Evolutionary conservation across 345 rosid genomes (phyloP).

Genomic region (Limnanthes douglasii): DNA sequence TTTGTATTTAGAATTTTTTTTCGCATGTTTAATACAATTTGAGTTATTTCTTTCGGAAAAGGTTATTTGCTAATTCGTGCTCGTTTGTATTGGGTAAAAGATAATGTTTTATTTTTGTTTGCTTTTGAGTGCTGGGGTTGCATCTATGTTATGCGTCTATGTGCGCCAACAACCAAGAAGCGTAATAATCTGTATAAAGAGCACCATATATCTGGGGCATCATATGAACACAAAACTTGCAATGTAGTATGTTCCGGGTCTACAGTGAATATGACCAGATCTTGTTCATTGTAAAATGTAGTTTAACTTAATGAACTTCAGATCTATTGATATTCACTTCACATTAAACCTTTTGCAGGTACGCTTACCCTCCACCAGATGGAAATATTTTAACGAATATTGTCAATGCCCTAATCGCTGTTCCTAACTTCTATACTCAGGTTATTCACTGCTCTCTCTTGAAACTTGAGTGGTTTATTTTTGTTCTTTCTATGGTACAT

Average conservation of each 20-base stretch:
- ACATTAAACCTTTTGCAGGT: constrained; percentile 30
- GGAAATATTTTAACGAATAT: constrained; percentile 93
- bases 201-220: no score
- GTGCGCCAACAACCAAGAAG: neutral
- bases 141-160: neutral
- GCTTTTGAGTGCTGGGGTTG: no score
- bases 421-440: constrained; percentile 93
- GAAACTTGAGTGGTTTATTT: constrained; percentile 3
- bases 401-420: constrained; percentile 91
- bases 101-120: no score
- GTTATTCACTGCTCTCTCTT: constrained; percentile 18
- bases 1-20: no score
- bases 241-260: no score
- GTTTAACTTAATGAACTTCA: neutral
- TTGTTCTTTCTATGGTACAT: neutral
- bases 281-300: no score
- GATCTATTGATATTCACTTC: constrained; percentile 5
- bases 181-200: no score
- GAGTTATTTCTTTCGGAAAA: no score
- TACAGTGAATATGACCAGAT: no score
- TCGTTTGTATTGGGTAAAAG: neutral
- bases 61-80: neutral
- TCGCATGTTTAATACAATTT: no score
- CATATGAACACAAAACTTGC: no score
- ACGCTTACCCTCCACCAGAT: constrained; percentile 95